Base-by-base conservation (phyloP, 2,329 filamentous ascomycete genomes). In the Pyrenophora tritici-repentis region DNA sequence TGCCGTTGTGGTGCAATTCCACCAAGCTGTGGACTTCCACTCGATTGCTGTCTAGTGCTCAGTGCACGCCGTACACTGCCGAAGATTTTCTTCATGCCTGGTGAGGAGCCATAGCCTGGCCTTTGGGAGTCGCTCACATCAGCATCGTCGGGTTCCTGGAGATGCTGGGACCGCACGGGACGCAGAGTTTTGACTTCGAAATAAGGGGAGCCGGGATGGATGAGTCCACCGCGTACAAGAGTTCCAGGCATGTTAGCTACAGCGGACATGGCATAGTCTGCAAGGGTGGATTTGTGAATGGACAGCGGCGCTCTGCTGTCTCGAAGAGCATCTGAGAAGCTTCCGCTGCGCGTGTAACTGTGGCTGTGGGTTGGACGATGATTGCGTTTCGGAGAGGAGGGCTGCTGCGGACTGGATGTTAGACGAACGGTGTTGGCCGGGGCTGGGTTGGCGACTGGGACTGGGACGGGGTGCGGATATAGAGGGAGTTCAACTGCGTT, bases 41-140 rank as follows among this genome's bases (percentile, higher is more conserved):
- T 51, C 29, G 58, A 55, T 14, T 64, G 54, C 42, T 79, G 76
- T 46, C 77, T 77, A 12, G 81, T 90, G 68, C 90, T 90, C 41
- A 97, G 73, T 5, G 87, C 92, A 56, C 91, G 86, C 14, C 91
- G 88, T 32, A 97, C 89, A 56, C 89, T 93, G 6, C 91, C 89
- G 42, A 99, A 81, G 0, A 97, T 82, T 62, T 86, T 94, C 72
- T 87, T 92, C 81, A 97, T 90, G 2, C 89, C 90, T 26, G 88
- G 87, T 46, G 72, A 39, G 17, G 61, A 59, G 32, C 62, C 55
- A 48, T 68, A 55, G 1, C 59, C 61, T 33, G 57, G 55, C 48
- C 63, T 49, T 45, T 67, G 58, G 32, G 62, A 26, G 20, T 71
- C 65, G 13, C 48, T 51, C 16, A 47, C 53, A 17, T 61, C 56